Conservation (phyloP, 257 asterid genomes). For the Solanum clarkiae region DNA sequence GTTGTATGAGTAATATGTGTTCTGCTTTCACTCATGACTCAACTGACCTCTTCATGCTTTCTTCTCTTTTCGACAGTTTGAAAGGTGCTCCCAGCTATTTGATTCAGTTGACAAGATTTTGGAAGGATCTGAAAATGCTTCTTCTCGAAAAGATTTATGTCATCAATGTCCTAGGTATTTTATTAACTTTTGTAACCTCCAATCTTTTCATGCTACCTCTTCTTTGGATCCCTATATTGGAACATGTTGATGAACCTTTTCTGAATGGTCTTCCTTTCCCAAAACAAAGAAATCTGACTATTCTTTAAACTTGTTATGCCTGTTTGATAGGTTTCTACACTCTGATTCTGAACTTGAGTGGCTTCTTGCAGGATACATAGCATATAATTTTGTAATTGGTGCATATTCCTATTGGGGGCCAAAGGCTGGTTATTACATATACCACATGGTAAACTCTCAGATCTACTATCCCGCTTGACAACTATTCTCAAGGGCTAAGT, state of each 20-base stretch:
- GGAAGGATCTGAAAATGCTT: slow-evolving; percentile 56
- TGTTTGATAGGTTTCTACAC: not conserved
- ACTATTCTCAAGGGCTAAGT: not conserved
- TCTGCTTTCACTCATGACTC: not conserved
- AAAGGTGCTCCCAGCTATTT: slow-evolving; percentile 2
- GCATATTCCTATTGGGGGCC: slow-evolving; percentile 99
- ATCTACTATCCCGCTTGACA: not conserved
- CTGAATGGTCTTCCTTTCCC: slow-evolving; percentile 2
- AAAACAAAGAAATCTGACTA: not conserved
- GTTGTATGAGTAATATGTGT: not conserved
- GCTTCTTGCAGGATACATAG: slow-evolving; percentile 62
- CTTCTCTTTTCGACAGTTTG: slow-evolving; percentile 28
- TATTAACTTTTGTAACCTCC: slow-evolving; percentile 7
- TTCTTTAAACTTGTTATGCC: not conserved
- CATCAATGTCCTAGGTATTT: slow-evolving; percentile 81
- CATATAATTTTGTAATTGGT: slow-evolving; percentile 95
- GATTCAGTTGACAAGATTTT: slow-evolving; percentile 23
- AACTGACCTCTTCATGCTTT: not conserved
- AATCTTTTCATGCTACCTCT: slow-evolving; percentile 8
- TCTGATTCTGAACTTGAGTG: not conserved
- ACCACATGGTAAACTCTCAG: slow-evolving; percentile 62
- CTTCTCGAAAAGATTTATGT: slow-evolving; percentile 57
- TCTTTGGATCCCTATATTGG: not conserved
- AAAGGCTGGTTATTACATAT: slow-evolving; percentile 88
- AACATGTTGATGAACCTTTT: not conserved